phyloP scores from a whole-genome alignment of 345 rosid species.

The Salix arbutifolia region DNA sequence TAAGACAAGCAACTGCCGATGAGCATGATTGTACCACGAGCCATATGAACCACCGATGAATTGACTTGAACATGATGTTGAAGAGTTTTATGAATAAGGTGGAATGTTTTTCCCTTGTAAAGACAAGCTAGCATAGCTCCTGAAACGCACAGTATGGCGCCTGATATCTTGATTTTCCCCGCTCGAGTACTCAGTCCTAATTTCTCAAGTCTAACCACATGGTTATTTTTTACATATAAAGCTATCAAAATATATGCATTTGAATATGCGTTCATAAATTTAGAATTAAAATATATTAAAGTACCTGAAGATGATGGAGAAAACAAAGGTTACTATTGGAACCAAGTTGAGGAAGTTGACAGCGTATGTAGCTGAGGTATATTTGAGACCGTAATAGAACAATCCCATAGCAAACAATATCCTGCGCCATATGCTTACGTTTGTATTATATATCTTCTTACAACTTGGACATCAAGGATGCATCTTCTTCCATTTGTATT shows the following conservation, averaged over 20 bases:
- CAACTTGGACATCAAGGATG: too few relatives aligned
- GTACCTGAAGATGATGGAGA: conserved; percentile 35
- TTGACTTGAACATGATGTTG: neutral
- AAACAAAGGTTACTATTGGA: conserved; percentile 40
- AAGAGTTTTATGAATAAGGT: neutral
- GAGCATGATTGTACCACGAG: conserved; percentile 38
- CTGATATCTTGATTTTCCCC: conserved; percentile 36
- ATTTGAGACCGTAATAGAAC: conserved; percentile 42
- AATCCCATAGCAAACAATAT: conserved; percentile 42
- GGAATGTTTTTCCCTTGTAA: conserved; percentile 35
- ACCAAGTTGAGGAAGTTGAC: conserved; percentile 38
- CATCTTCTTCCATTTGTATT: too few relatives aligned
- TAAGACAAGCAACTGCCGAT: conserved; percentile 30
- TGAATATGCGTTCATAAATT: too few relatives aligned
- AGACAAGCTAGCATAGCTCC: conserved; percentile 35
- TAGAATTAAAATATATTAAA: too few relatives aligned
- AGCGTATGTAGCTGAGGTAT: conserved; percentile 46
- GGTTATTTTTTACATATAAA: too few relatives aligned
- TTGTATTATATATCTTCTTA: too few relatives aligned
- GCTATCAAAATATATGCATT: neutral
- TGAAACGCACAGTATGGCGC: conserved; percentile 37
- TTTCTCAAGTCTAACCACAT: conserved; percentile 30
- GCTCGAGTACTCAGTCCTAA: conserved; percentile 21
- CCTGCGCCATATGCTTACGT: conserved; percentile 18
- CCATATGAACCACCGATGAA: conserved; percentile 6